Evolutionary conservation across 352 stramenopile genomes (phyloP).

Genomic region (Pythium myriotylum): DNA sequence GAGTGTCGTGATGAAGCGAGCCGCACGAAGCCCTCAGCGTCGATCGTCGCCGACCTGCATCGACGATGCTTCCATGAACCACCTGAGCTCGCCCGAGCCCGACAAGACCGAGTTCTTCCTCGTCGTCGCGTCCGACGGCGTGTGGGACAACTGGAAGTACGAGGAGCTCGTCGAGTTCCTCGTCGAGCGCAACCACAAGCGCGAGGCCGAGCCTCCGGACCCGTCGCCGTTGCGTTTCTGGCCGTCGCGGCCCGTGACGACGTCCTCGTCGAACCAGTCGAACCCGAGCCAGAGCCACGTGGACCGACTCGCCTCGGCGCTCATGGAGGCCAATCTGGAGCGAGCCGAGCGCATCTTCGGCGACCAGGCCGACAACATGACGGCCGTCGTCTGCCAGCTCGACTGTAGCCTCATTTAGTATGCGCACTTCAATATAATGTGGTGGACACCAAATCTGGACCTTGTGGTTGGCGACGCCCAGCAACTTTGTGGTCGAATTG

Average conservation of each 20-base stretch:
- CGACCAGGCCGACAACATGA: constrained; percentile 91
- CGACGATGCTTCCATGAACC: background rate
- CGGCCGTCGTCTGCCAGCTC: constrained; percentile 67
- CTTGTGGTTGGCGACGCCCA: constrained; percentile 9
- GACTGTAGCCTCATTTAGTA: constrained; percentile 24
- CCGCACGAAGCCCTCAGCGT: background rate
- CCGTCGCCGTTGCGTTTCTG: constrained; percentile 2
- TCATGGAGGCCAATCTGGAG: constrained; percentile 69
- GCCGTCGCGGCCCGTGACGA: constrained; percentile 4
- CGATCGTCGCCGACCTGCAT: constrained; percentile 9
- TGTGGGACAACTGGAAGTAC: constrained; percentile 92
- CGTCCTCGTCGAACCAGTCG: background rate
- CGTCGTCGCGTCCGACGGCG: constrained; percentile 76
- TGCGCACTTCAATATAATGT: constrained; percentile 8
- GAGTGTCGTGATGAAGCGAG: constrained; percentile 17
- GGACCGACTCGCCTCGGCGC: constrained; percentile 33
- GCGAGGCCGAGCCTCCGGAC: constrained; percentile 16
- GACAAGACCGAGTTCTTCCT: constrained; percentile 46
- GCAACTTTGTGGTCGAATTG: constrained; percentile 20
- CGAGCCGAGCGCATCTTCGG: constrained; percentile 72
- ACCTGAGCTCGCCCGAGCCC: background rate
- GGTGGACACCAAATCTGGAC: constrained; percentile 11
- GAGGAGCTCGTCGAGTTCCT: constrained; percentile 65
- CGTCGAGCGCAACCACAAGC: constrained; percentile 20
- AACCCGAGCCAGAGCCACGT: constrained; percentile 21